phyloP scores from a whole-genome alignment of 2,329 filamentous ascomycete genomes.

The Leptosphaerulina australis region DNA sequence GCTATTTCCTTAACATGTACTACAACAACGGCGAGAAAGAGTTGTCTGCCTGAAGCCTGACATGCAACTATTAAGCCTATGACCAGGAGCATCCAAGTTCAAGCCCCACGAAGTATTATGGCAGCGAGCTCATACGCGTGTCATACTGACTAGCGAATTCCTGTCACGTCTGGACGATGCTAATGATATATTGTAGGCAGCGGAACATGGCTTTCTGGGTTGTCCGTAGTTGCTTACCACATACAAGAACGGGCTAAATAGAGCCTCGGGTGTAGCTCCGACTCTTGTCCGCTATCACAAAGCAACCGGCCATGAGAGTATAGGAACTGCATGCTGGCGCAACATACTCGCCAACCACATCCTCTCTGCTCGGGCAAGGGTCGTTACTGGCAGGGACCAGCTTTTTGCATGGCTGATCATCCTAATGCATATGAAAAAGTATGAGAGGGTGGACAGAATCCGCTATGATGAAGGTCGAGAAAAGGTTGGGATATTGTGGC shows the following conservation, averaged over 20 bases:
- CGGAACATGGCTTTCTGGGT: too few relatives aligned
- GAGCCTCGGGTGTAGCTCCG: not conserved
- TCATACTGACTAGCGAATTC: not conserved
- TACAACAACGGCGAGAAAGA: constrained; percentile 8
- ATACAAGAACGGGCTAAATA: constrained; percentile 3
- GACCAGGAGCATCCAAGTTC: not conserved
- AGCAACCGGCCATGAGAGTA: constrained; percentile 4
- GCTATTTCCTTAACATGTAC: constrained; percentile 14
- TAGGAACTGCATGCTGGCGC: constrained; percentile 21
- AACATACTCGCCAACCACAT: constrained; percentile 20
- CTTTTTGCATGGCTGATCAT: constrained; percentile 1
- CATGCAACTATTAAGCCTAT: constrained; percentile 22
- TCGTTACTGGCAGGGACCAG: not conserved
- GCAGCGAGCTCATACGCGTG: constrained; percentile 3
- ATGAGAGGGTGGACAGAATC: constrained; percentile 1
- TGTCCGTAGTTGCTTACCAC: too few relatives aligned
- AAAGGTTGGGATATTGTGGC: constrained; percentile 2
- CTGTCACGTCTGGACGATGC: not conserved
- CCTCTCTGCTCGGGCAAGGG: constrained; percentile 7
- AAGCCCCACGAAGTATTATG: constrained; percentile 10
- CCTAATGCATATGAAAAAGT: not conserved
- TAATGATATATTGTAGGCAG: too few relatives aligned
- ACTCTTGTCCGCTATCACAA: constrained; percentile 14
- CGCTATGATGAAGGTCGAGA: constrained; percentile 15
- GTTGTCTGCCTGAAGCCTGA: constrained; percentile 5